Percentiles rank a stretch among this genome's conserved stretches.
These are phyloP conservation scores for Gardenia jasminoides DNA, from an alignment of 257 asterid species.

Conservation along the genomic window DNA sequence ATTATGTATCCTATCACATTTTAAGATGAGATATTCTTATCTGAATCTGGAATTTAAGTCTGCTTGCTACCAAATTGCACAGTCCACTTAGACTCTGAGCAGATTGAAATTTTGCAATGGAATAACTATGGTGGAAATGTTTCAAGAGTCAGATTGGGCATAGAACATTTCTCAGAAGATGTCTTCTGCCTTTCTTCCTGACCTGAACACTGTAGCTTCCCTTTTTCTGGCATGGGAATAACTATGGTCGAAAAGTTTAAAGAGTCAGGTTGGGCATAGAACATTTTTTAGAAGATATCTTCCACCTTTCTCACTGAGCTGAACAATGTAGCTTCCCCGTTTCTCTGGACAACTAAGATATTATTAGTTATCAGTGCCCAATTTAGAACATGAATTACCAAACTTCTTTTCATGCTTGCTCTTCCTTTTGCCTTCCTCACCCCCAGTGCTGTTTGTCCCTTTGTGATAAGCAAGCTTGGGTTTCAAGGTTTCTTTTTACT, in stretches of 20 bases:
- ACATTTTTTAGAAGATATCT: background rate
- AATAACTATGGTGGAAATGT: background rate
- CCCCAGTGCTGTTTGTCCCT: background rate
- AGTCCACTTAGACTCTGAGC: background rate
- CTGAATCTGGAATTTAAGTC: background rate
- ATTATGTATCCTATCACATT: background rate
- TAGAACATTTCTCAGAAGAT: background rate
- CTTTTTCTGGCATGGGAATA: background rate
- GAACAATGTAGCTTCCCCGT: too few species aligned
- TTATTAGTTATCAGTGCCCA: background rate
- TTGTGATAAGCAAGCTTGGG: background rate
- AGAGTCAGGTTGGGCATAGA: background rate
- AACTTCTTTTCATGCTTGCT: background rate
- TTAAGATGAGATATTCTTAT: background rate
- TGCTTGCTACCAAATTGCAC: background rate
- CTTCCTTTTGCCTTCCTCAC: background rate
- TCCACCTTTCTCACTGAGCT: background rate
- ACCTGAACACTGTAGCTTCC: background rate
- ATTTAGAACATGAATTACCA: background rate
- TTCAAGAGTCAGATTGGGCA: background rate
- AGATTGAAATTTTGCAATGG: background rate
- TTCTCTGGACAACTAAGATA: background rate
- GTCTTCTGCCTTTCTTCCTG: background rate
- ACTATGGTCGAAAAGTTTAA: background rate
- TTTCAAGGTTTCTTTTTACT: background rate